These are phyloP conservation scores for Metschnikowia matae DNA, from an alignment of 805 yeast genomes.

Conservation along the genomic window DNA sequence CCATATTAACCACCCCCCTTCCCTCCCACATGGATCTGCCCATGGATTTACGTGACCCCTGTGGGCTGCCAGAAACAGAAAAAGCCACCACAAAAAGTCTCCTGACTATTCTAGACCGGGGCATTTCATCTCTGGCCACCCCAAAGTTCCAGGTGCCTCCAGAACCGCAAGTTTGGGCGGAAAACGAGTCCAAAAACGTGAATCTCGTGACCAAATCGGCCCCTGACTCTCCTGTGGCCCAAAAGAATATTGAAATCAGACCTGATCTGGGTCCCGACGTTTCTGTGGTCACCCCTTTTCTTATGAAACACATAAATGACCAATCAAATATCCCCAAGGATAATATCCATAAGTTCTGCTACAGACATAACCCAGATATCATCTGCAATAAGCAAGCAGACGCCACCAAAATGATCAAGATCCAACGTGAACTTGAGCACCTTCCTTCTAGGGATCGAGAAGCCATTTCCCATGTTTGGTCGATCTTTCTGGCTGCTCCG, in stretches of 20 bases:
- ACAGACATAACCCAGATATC: constrained; percentile 88
- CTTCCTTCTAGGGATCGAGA: constrained; percentile 70
- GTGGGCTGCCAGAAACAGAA: constrained; percentile 9
- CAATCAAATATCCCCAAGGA: constrained; percentile 43
- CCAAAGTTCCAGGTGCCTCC: background rate
- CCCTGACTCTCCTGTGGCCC: background rate
- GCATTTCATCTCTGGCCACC: constrained; percentile 1
- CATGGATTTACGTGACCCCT: constrained; percentile 15
- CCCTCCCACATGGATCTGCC: background rate
- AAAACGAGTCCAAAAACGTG: background rate
- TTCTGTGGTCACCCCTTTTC: constrained; percentile 38
- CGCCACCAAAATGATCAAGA: constrained; percentile 55
- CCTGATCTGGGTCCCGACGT: constrained; percentile 8
- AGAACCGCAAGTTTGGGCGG: constrained; percentile 2
- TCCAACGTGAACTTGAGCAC: constrained; percentile 54
- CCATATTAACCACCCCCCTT: background rate
- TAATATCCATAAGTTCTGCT: constrained; percentile 70
- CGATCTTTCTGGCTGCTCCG: constrained; percentile 73
- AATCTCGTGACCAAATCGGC: constrained; percentile 1
- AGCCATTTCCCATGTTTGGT: constrained; percentile 80
- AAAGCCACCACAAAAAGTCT: constrained; percentile 5
- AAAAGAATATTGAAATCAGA: background rate
- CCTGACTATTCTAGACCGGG: constrained; percentile 3
- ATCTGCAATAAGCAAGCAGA: constrained; percentile 69
- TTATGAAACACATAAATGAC: constrained; percentile 39